Evolutionary conservation across 345 rosid species (phyloP), one percentile per base, ranked within the genome.

Genomic region (Aethionema arabicum): DNA sequence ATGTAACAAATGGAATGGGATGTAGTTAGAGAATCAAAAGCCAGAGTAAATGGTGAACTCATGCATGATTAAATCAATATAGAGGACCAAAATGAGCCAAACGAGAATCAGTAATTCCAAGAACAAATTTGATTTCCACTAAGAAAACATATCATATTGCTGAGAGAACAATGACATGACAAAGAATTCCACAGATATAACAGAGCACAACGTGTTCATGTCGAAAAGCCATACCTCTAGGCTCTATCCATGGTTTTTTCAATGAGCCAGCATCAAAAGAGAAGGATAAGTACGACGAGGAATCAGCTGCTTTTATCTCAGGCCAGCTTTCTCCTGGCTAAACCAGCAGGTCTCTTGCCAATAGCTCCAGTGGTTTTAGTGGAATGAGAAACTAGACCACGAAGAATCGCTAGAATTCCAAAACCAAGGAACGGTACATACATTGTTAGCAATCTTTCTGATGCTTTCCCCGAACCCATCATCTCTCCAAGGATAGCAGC

Each of bases 401-500:
- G 84, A 33, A 87, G 65, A 53, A 76, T 42, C 7, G 95, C 89
- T 41, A 87, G 46, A 14, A 78, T 58, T 36, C 83, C 80, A 10
- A 81, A 42, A 4, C 80, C 93, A 74, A 80, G 8, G 72, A 89
- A 82, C 11, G 95, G 87, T 31, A 5, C 67, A 55, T 89, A 87
- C 74, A 77, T 31, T 80, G 55, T 75, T 61, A 81, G 29, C 78
- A 89, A 62, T 60, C 57, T 67, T 32, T 87, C 80, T 0, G 93
- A 78, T 5, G 88, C 86, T 65, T 76, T 85, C 49, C 82, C 75
- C 0, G 89, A 89, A 21, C 87, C 76, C 43, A 71, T 6, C 65
- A 87, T 52, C 54, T 92, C 97, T 33, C 83, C 78, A 21, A 89
- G 37, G 33, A 85, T 70, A 16, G 93, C 89, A 45, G 70, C 73